Conservation (phyloP, 2,329 filamentous ascomycete species). For the Pleurostoma richardsiae region DNA sequence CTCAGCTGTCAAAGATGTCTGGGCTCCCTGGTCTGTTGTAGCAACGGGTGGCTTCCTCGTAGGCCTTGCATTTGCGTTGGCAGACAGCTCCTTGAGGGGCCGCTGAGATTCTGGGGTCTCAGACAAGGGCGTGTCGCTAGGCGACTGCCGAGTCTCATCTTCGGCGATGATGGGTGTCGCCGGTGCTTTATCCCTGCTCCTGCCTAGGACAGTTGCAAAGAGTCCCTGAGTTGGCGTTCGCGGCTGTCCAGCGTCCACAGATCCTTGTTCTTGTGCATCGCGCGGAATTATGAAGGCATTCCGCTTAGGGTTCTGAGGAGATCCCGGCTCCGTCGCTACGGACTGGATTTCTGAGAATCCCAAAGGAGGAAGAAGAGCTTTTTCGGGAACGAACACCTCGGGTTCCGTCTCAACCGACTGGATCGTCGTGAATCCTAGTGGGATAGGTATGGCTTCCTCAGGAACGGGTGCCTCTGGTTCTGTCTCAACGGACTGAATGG, state of each 20-base stretch:
- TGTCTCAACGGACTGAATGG: slow-evolving; percentile 36
- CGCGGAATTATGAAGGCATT: slow-evolving; percentile 53
- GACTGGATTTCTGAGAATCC: slow-evolving; percentile 40
- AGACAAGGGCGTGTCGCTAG: slow-evolving; percentile 28
- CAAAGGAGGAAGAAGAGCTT: slow-evolving; percentile 16
- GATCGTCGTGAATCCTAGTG: slow-evolving; percentile 21
- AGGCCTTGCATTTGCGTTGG: slow-evolving; percentile 42
- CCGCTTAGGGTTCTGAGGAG: slow-evolving; percentile 45
- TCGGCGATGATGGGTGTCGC: slow-evolving; percentile 52
- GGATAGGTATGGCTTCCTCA: no score
- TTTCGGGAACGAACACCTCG: slow-evolving; percentile 2
- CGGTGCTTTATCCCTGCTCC: slow-evolving; percentile 33
- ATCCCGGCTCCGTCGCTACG: slow-evolving; percentile 39
- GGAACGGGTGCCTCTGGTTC: slow-evolving; percentile 31
- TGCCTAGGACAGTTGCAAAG: slow-evolving; percentile 28
- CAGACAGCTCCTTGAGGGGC: slow-evolving; percentile 59
- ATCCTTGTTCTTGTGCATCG: slow-evolving; percentile 28
- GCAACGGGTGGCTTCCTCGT: slow-evolving; percentile 31
- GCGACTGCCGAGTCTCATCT: slow-evolving; percentile 57
- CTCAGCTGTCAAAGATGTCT: slow-evolving; percentile 78
- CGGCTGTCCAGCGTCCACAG: slow-evolving; percentile 13
- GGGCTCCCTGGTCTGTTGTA: slow-evolving; percentile 67
- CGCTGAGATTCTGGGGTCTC: slow-evolving; percentile 51
- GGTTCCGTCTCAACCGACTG: slow-evolving; percentile 20
- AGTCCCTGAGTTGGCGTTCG: slow-evolving; percentile 4